A percentile compares a stretch with the other conserved stretches of the same genome.
phyloP scores from a whole-genome alignment of 108 stramenopile species.

The Cyclotella atomus region DNA sequence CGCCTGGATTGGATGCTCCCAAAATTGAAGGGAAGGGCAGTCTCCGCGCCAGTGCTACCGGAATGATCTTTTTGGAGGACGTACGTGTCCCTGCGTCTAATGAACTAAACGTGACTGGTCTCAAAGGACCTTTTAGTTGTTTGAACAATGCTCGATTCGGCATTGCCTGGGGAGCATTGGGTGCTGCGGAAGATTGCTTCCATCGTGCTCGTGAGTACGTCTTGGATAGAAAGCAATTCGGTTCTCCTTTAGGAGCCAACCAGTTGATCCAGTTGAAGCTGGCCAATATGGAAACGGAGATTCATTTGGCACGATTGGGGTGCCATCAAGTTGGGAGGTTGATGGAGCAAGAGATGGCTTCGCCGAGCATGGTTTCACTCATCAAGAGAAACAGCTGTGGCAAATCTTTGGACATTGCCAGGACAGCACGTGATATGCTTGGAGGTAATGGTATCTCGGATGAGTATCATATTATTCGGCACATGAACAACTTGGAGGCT shows the following conservation, averaged over 20 bases:
- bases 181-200: conserved; percentile 94
- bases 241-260: conserved; percentile 92
- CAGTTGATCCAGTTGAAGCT: conserved; percentile 96
- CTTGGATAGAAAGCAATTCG: conserved; percentile 91
- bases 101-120: conserved; percentile 60
- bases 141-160: conserved; percentile 96
- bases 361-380: conserved; percentile 92
- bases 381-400: conserved; percentile 95
- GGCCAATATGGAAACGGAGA: conserved; percentile 93
- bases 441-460: conserved; percentile 97
- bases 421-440: conserved; percentile 90
- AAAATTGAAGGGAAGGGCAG: conserved; percentile 92
- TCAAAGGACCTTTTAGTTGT: conserved; percentile 92
- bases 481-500: conserved; percentile 95
- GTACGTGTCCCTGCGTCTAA: conserved; percentile 76
- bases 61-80: conserved; percentile 94
- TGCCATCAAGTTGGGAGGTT: conserved; percentile 88
- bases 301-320: conserved; percentile 68
- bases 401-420: conserved; percentile 89
- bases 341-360: conserved; percentile 76
- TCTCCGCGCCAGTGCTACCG: conserved; percentile 87
- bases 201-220: conserved; percentile 85
- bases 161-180: conserved; percentile 94
- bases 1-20: conserved; percentile 79
- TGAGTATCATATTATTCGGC: conserved; percentile 97